These are phyloP conservation scores for Scutellaria barbata DNA, from an alignment of 257 asterid species.

Conservation along the genomic window DNA sequence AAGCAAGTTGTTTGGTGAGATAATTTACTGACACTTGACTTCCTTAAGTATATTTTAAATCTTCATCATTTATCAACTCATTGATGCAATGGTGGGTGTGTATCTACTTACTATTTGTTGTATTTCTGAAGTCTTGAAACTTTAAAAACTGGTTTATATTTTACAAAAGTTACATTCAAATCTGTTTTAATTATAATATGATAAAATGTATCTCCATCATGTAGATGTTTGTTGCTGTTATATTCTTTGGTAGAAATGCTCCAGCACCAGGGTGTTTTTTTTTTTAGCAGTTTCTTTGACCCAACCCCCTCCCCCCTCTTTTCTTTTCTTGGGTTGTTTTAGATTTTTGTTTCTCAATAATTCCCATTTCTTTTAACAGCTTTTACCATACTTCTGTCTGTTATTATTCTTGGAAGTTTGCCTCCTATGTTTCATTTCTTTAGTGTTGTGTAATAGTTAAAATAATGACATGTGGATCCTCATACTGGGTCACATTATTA, in stretches of 20 bases:
- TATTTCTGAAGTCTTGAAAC: background rate
- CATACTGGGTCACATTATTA: background rate
- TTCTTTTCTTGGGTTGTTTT: background rate
- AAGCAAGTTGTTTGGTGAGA: conserved; percentile 5
- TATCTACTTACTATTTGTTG: conserved; percentile 8
- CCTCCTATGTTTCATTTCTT: conserved; percentile 9
- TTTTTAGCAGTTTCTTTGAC: background rate
- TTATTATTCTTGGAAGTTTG: background rate
- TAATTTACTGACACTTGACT: conserved; percentile 9
- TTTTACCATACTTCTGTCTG: background rate
- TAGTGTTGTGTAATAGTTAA: background rate
- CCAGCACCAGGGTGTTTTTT: background rate
- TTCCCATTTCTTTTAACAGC: background rate
- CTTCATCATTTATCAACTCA: background rate
- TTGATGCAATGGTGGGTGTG: conserved; percentile 8
- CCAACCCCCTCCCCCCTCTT: background rate
- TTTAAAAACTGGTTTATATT: background rate
- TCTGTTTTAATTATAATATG: background rate
- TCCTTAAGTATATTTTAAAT: conserved; percentile 2
- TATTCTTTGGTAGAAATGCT: background rate
- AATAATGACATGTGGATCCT: background rate
- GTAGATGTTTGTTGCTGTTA: background rate
- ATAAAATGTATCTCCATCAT: background rate
- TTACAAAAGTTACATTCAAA: background rate
- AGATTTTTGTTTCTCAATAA: background rate